A percentile compares a stretch with the other conserved stretches of the same genome.
Evolutionary conservation across 768 basidiomycete genomes (phyloP).

Genomic region (Goffeauzyma gilvescens): DNA sequence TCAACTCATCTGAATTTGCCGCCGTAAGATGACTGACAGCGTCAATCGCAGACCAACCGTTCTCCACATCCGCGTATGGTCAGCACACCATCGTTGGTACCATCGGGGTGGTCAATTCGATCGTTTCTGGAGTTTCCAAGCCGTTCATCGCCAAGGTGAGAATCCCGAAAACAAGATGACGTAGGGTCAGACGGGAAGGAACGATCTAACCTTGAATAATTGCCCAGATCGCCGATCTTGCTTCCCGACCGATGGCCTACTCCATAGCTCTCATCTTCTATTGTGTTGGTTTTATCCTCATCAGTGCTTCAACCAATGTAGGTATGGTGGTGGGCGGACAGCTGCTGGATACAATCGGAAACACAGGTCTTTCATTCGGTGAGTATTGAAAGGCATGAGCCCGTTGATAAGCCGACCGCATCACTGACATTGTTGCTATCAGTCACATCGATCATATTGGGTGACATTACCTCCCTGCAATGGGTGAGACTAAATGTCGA

Average conservation of each 20-base stretch:
- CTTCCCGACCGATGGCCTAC: conserved; percentile 20
- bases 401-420: not conserved
- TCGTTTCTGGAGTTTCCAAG: conserved; percentile 19
- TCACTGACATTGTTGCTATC: no score
- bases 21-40: not conserved
- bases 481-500: no score
- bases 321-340: conserved; percentile 19
- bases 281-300: conserved; percentile 27
- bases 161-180: no score
- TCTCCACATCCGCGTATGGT: conserved; percentile 25
- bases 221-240: conserved; percentile 19
- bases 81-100: conserved; percentile 25
- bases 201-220: conserved; percentile 1
- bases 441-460: conserved; percentile 24
- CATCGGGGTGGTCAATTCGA: conserved; percentile 21
- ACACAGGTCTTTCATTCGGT: conserved; percentile 23
- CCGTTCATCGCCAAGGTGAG: conserved; percentile 25
- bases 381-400: not conserved
- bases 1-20: not conserved
- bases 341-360: conserved; percentile 23
- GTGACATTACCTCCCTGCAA: conserved; percentile 29
- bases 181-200: not conserved
- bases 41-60: conserved; percentile 7
- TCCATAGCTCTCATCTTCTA: conserved; percentile 19
- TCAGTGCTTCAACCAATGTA: conserved; percentile 19